phyloP scores from a whole-genome alignment of 176 grass and related monocot species.

The Hsuehochloa calcarea region DNA sequence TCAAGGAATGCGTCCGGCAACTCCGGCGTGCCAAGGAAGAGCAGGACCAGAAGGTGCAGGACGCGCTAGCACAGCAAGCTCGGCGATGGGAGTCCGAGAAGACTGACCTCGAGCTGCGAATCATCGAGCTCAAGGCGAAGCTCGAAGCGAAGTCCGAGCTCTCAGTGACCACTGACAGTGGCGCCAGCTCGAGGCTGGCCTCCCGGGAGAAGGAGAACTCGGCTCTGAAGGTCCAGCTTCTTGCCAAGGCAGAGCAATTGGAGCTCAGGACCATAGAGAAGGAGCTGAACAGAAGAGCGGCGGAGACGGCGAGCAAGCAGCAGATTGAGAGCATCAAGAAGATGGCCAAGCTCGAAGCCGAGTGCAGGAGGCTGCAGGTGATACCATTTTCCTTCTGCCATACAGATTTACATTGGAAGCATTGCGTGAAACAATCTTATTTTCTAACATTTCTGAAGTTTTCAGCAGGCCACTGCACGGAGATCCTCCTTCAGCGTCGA shows the following conservation, averaged over 20 bases:
- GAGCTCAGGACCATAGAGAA: slow-evolving; percentile 60
- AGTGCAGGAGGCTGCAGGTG: slow-evolving; percentile 67
- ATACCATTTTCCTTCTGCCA: neutral
- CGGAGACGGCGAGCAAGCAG: slow-evolving; percentile 86
- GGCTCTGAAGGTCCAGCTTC: slow-evolving; percentile 51
- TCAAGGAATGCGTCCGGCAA: slow-evolving; percentile 92
- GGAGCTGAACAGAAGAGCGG: slow-evolving; percentile 73
- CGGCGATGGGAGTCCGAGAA: slow-evolving; percentile 68
- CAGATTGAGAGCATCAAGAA: slow-evolving; percentile 85
- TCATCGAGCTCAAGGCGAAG: slow-evolving; percentile 62
- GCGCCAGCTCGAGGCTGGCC: slow-evolving; percentile 42
- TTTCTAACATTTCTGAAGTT: neutral
- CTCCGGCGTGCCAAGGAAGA: slow-evolving; percentile 68
- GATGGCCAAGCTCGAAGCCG: slow-evolving; percentile 62
- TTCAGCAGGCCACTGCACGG: slow-evolving; percentile 39
- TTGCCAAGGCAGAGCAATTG: slow-evolving; percentile 44
- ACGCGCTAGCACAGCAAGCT: slow-evolving; percentile 48
- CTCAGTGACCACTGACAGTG: slow-evolving; percentile 24
- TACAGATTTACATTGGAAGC: neutral
- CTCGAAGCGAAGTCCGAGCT: slow-evolving; percentile 72
- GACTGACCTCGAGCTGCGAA: slow-evolving; percentile 55
- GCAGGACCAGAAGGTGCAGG: slow-evolving; percentile 59
- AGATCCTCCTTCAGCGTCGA: slow-evolving; percentile 21
- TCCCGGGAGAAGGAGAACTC: slow-evolving; percentile 73
- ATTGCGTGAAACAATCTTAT: neutral